Base-by-base conservation (phyloP, 2,329 filamentous ascomycete species). In the Cercospora zeae-maydis region DNA sequence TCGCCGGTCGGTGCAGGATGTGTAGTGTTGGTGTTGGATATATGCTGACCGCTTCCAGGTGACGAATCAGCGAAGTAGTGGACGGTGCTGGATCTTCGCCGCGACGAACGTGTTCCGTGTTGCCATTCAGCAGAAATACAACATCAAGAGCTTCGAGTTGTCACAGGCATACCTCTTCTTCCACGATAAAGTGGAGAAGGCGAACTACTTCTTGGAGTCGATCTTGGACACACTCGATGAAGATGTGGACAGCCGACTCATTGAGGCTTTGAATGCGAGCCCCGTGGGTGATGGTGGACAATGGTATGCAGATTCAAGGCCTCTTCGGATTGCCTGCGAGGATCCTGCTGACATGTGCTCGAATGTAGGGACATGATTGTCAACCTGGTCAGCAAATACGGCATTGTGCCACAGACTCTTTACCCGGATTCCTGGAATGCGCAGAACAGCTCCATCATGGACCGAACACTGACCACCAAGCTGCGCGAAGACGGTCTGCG, bases 121-220 rank as follows among this genome's bases (percentile, higher is more conserved):
- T n/a, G 89, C 91, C 0, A 81, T 96, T 52, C 93, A 95, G 88
- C 89, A 90, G 77, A 88, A 88, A 71, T 90, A 96, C 76, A 85
- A 87, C 66, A 84, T 96, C 19, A 84, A 87, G 52, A 81, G 84
- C 58, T 96, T 96, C 71, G 90, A 96, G 80, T 82, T 96, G n/a
- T 92, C 88, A 31, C 92, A 96, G 77, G 83, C 88, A 1, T 96
- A 96, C 72, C 83, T 96, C 3, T 96, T 93, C 79, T 96, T 92
- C 82, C 96, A 90, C 88, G 92, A 96, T 76, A 96, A 96, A 79
- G 85, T 96, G 19, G 92, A 96, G 77, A 96, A 96, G 77, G 83
- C 89, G 8, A 96, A 96, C 76, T 96, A 85, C 80, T 96, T 96
- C 78, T 83, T 96, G 16, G 91, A 96, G 77, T 89, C 90, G 71